Percentiles rank a stretch among this genome's conserved stretches.
These are phyloP conservation scores for Meyerozyma elateridarum DNA, from an alignment of 1,139 yeast genomes.

Conservation along the genomic window DNA sequence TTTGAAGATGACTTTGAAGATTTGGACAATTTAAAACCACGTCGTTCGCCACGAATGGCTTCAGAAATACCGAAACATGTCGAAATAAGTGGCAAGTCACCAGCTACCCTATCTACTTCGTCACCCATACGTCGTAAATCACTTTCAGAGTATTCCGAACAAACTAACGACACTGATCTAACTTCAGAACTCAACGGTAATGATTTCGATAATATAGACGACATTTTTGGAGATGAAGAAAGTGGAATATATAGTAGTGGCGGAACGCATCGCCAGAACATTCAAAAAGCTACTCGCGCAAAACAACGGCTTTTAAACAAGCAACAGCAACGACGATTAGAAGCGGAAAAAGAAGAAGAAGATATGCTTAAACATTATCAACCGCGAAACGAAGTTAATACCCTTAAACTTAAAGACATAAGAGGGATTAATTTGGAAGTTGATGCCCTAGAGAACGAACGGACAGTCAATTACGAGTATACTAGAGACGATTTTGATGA, in stretches of 20 bases:
- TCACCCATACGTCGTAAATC: slow-evolving; percentile 1
- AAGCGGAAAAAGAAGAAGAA: slow-evolving; percentile 4
- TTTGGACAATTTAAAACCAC: slow-evolving; percentile 8
- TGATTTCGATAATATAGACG: slow-evolving; percentile 39
- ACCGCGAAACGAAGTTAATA: slow-evolving; percentile 22
- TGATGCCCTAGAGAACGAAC: slow-evolving; percentile 31
- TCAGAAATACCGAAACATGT: too few relatives aligned
- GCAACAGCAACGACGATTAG: slow-evolving; percentile 7
- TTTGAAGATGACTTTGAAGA: slow-evolving; percentile 13
- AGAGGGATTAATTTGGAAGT: slow-evolving; percentile 12
- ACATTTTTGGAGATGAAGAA: slow-evolving; percentile 36
- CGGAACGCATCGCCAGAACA: slow-evolving; percentile 5
- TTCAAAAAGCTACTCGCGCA: background rate
- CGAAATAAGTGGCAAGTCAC: slow-evolving; percentile 1
- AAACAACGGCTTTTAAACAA: slow-evolving; percentile 1
- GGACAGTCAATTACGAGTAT: slow-evolving; percentile 34
- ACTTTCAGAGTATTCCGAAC: slow-evolving; percentile 2
- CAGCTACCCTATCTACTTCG: slow-evolving; percentile 1
- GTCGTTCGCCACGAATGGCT: background rate
- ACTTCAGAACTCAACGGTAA: slow-evolving; percentile 39
- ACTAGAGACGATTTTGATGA: slow-evolving; percentile 37
- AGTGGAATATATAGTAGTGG: slow-evolving; percentile 27
- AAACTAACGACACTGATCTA: slow-evolving; percentile 33
- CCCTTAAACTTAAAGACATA: slow-evolving; percentile 30
- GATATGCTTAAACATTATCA: slow-evolving; percentile 23